Percentiles rank a stretch among this genome's conserved stretches.
Evolutionary conservation across 441 rosid genomes (phyloP).

Genomic region (Erysimum cheiri): DNA sequence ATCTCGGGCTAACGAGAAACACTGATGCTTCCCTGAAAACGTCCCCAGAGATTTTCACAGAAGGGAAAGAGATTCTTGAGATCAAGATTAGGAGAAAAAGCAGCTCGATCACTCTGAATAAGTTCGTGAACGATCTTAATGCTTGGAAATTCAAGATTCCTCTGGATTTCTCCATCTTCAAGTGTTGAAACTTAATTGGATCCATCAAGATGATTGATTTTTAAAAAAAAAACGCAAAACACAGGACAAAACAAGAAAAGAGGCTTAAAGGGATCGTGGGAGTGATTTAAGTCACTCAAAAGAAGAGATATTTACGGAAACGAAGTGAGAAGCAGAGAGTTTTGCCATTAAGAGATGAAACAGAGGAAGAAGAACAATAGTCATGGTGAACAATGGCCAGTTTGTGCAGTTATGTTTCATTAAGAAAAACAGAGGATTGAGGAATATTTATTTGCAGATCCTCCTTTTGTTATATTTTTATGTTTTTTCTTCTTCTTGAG

Average conservation of each 20-base stretch:
- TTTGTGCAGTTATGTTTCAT: slow-evolving; percentile 39
- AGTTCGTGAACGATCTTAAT: slow-evolving; percentile 53
- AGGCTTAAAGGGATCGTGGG: slow-evolving; percentile 1
- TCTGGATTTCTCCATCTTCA: slow-evolving; percentile 60
- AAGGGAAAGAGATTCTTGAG: slow-evolving; percentile 58
- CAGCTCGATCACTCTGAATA: slow-evolving; percentile 67
- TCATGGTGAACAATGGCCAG: slow-evolving; percentile 27
- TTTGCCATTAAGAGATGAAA: slow-evolving; percentile 45
- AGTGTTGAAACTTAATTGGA: slow-evolving; percentile 51
- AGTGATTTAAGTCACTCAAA: slow-evolving; percentile 46
- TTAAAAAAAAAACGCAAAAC: not conserved
- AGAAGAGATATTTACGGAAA: slow-evolving; percentile 40
- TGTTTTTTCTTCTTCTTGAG: not conserved
- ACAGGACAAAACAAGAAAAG: slow-evolving; percentile 8
- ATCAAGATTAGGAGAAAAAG: slow-evolving; percentile 58
- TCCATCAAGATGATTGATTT: slow-evolving; percentile 52
- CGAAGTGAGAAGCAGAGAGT: slow-evolving; percentile 41
- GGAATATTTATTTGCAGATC: not conserved
- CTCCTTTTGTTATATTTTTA: slow-evolving; percentile 1
- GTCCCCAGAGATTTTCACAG: slow-evolving; percentile 63
- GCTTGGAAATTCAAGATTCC: slow-evolving; percentile 53
- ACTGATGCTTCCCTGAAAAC: slow-evolving; percentile 58
- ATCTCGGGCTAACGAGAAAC: slow-evolving; percentile 62
- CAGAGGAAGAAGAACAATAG: slow-evolving; percentile 40
- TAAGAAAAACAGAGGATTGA: slow-evolving; percentile 6